Base-by-base conservation (phyloP, 305 asterid species). In the Solanum hybrid region DNA sequence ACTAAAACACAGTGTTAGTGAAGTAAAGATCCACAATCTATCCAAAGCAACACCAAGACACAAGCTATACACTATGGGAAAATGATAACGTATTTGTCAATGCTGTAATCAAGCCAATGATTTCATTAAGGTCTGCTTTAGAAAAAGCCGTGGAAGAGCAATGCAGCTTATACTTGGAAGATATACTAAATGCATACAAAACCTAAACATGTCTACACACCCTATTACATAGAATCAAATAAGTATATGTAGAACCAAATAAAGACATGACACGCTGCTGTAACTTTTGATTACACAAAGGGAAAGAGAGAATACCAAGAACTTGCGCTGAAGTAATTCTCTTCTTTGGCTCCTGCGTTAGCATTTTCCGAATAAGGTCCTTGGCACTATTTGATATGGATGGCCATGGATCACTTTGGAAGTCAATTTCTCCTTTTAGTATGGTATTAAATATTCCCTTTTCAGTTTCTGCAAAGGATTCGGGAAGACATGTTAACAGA, bases 371-470 rank as follows among this genome's bases (percentile, higher is more conserved):
- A 67, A 97, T 97, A 37, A 97, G 96, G 91, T 97, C 98, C 90
- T 97, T 96, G 83, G 97, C 99, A 88, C 93, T 92, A 76, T 82
- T 85, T 34, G 99, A 97, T 89, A 97, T 96, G 8, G 96, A 93
- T 18, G 99, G 99, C 98, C 99, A 97, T 8, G 99, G 99, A 24
- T 91, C 90, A 90, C 96, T 95, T 51, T 94, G 95, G 80, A 97
- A 96, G 92, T 97, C 98, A 84, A 97, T 89, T 39, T 96, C 96
- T 91, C 96, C 98, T 86, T 95, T 90, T 88, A 94, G 92, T 89
- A 97, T 93, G 79, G 97, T 94, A 89, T 95, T 96, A 92, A 96
- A 96, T 91, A 96, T 97, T 81, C 98, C 98, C 69, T 94, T 96
- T 40, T 96, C 99, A 89, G 96, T 96, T 92, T 96, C 99, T 96